These are phyloP conservation scores for Asterochloris erici DNA, from an alignment of 139 green algal species.

Conservation along the genomic window DNA sequence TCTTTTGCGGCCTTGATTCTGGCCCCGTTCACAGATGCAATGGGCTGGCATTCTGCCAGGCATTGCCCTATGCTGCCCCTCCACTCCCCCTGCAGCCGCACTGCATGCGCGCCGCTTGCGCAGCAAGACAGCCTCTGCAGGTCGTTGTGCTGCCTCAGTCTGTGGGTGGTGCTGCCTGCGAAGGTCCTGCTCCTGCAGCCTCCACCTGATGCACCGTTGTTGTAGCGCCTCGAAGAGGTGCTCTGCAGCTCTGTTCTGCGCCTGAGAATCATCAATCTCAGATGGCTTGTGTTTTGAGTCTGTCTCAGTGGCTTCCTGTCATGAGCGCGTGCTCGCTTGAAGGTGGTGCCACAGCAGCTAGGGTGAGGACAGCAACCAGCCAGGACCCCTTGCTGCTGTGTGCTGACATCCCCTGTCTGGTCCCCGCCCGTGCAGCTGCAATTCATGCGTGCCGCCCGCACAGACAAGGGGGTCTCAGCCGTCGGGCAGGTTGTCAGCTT, in stretches of 20 bases:
- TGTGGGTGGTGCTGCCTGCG: no score
- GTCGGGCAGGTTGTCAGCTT: conserved; percentile 71
- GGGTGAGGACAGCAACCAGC: not conserved
- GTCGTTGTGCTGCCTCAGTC: no score
- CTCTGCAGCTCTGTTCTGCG: no score
- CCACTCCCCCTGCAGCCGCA: not conserved
- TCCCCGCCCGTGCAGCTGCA: conserved; percentile 47
- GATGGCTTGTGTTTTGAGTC: not conserved
- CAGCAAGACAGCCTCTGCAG: no score
- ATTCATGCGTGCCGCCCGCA: conserved; percentile 88
- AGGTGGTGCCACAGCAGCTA: not conserved
- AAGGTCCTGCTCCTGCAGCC: no score
- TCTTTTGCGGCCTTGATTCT: not conserved
- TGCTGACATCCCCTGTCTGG: not conserved
- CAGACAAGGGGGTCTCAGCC: conserved; percentile 96
- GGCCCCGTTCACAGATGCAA: not conserved
- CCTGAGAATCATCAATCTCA: not conserved
- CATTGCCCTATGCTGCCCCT: not conserved
- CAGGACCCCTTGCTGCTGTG: not conserved
- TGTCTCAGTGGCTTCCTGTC: not conserved
- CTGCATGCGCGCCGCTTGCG: not conserved
- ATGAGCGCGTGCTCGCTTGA: no score
- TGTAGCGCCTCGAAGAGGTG: no score
- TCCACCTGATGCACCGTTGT: no score
- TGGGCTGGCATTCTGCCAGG: no score